These are phyloP conservation scores for Trypanosoma congolense DNA, from an alignment of 208 protist species.

Conservation along the genomic window DNA sequence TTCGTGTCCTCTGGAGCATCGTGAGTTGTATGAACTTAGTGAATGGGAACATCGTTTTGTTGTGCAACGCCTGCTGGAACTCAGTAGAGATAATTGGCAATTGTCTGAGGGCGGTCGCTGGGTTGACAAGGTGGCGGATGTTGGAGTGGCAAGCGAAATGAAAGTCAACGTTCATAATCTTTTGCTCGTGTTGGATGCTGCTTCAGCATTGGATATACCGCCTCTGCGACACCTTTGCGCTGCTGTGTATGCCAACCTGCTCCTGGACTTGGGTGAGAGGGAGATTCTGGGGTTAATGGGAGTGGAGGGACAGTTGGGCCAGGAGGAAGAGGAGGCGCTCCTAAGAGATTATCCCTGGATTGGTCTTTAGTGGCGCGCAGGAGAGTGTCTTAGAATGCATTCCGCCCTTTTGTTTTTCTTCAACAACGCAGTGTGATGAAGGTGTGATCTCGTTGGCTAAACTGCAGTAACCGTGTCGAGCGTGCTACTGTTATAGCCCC, in stretches of 20 bases:
- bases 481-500: too few relatives aligned
- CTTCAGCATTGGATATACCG: constrained; percentile 38
- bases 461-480: too few relatives aligned
- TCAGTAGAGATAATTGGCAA: constrained; percentile 14
- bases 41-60: constrained; percentile 61
- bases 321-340: constrained; percentile 31
- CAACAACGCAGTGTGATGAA: too few relatives aligned
- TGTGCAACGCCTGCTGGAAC: constrained; percentile 34
- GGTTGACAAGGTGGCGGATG: constrained; percentile 34
- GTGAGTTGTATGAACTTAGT: constrained; percentile 52
- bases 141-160: constrained; percentile 10
- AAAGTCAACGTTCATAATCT: constrained; percentile 30
- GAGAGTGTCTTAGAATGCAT: neutral
- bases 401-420: too few relatives aligned
- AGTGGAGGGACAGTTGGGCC: constrained; percentile 27
- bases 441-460: too few relatives aligned
- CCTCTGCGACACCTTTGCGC: constrained; percentile 42
- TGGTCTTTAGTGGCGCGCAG: constrained; percentile 3
- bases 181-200: constrained; percentile 44
- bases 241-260: constrained; percentile 49
- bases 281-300: constrained; percentile 29
- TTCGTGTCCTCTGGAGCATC: constrained; percentile 28
- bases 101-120: constrained; percentile 31
- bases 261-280: constrained; percentile 41
- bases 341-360: constrained; percentile 29